Evolutionary conservation across 2,329 filamentous ascomycete genomes (phyloP), one percentile per base, ranked within the genome.

Genomic region (Hirsutella minnesotensis): DNA sequence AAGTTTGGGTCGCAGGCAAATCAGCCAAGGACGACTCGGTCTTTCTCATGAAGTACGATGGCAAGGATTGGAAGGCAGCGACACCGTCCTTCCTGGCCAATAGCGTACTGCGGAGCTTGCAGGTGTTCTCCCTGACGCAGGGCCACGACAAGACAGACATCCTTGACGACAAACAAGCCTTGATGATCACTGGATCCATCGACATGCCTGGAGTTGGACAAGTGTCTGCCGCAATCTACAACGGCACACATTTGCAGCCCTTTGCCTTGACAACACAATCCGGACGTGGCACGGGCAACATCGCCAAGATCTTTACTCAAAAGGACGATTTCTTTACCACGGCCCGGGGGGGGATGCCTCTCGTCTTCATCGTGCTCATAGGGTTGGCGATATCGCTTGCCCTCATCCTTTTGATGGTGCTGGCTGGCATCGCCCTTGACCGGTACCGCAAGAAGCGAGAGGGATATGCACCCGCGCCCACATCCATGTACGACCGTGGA

Each of bases 141-240:
- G 64, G 77, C 15, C 92, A 96, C 57, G 75, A 67, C 30, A 63
- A 69, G 13, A 79, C 75, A 2, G 63, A 75, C 31, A 67, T 88
- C 7, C 64, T 98, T 15, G 72, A 79, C 41, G 63, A 73, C 16
- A 70, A 79, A 47, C 79, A 92, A 58, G 73, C 79, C 4, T 75
- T 98, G 30, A 74, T 98, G 63, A 68, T 96, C 40, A 86, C 86
- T n/a, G 92, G 92, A 33, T 77, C 83, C 42, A 77, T 98, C 51
- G 73, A 79, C 49, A 71, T 96, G 16, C 77, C 83, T 0, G 67
- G 68, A 39, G 88, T 88, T 56, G 89, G 90, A 45, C 81, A 80
- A 44, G 86, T 83, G 5, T 94, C 90, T 13, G 88, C 86, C 9
- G 90, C 81, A 8, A 68, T 95, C 22, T 98, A 85, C 67, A 86